These are phyloP conservation scores for Monilinia aucupariae DNA, from an alignment of 2,329 filamentous ascomycete genomes.

Conservation along the genomic window DNA sequence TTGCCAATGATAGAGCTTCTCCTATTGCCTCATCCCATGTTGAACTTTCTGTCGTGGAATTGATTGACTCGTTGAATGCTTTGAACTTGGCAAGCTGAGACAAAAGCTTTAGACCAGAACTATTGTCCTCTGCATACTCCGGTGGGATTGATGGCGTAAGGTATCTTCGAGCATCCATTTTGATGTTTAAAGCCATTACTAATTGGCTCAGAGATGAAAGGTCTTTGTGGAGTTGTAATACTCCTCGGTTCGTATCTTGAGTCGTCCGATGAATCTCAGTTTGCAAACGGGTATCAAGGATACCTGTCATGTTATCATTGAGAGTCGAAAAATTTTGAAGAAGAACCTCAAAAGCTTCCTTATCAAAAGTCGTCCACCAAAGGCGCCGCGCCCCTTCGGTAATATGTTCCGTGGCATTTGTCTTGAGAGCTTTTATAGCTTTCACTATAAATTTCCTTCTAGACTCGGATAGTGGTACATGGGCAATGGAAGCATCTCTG, in stretches of 20 bases:
- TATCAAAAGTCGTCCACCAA: conserved; percentile 44
- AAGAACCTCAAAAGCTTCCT: conserved; percentile 42
- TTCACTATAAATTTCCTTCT: conserved; percentile 43
- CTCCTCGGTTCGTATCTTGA: conserved; percentile 44
- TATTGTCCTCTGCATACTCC: conserved; percentile 35
- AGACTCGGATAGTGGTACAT: conserved; percentile 41
- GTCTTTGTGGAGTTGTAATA: conserved; percentile 44
- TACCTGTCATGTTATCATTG: conserved; percentile 46
- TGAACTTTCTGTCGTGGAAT: conserved; percentile 31
- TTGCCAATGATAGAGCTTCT: conserved; percentile 39
- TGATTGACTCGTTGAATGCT: conserved; percentile 46
- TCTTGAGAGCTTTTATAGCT: conserved; percentile 39
- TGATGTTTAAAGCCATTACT: conserved; percentile 42
- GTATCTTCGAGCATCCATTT: conserved; percentile 36
- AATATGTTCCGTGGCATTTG: conserved; percentile 35
- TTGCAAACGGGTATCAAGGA: conserved; percentile 44
- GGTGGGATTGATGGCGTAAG: conserved; percentile 14
- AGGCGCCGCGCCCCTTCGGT: conserved; percentile 34
- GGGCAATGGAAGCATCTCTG: conserved; percentile 42
- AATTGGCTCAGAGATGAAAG: conserved; percentile 43
- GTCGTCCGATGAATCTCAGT: conserved; percentile 45
- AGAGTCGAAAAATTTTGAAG: conserved; percentile 42
- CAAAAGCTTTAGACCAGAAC: conserved; percentile 39
- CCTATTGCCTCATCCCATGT: conserved; percentile 38
- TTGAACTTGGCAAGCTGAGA: conserved; percentile 46